A percentile compares a stretch with the other conserved stretches of the same genome.
These are phyloP conservation scores for Leccinum insigne DNA, from an alignment of 1,284 basidiomycete genomes.

Conservation along the genomic window DNA sequence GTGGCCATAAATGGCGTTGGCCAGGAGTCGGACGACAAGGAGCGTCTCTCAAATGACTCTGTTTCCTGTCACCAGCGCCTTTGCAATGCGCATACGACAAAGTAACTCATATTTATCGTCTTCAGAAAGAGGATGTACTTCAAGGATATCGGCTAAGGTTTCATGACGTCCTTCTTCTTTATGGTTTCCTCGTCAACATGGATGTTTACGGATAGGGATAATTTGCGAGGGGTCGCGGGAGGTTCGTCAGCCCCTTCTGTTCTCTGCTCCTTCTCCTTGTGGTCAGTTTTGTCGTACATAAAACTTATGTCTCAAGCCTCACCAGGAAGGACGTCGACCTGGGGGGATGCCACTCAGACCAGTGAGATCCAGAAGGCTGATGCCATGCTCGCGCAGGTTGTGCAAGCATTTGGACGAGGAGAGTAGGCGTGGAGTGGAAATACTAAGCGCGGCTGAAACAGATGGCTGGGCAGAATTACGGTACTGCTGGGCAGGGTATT, in stretches of 20 bases:
- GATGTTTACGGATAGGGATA: conserved; percentile 50
- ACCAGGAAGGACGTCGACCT: too few species aligned
- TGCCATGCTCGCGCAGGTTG: too few species aligned
- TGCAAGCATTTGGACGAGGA: too few species aligned
- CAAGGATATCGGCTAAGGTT: conserved; percentile 75
- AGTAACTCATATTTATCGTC: conserved; percentile 89
- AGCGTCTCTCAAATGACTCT: conserved; percentile 38
- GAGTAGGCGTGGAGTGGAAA: conserved; percentile 68
- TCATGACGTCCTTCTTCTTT: conserved; percentile 58
- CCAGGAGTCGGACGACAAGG: conserved; percentile 79
- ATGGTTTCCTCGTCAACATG: conserved; percentile 65
- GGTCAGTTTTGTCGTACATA: too few species aligned
- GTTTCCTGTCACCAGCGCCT: too few species aligned
- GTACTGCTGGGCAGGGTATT: too few species aligned
- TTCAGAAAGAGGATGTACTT: conserved; percentile 74
- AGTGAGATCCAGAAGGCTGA: too few species aligned
- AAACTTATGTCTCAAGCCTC: too few species aligned
- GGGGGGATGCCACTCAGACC: too few species aligned
- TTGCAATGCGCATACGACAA: too few species aligned
- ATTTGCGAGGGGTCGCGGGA: conserved; percentile 39
- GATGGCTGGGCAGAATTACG: conserved; percentile 51
- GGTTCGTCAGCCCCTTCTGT: conserved; percentile 30
- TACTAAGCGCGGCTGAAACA: conserved; percentile 80
- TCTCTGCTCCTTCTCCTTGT: too few species aligned
- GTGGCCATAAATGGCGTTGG: conserved; percentile 89